Conservation (phyloP, 257 asterid species). For the Solanum ossicruentum region DNA sequence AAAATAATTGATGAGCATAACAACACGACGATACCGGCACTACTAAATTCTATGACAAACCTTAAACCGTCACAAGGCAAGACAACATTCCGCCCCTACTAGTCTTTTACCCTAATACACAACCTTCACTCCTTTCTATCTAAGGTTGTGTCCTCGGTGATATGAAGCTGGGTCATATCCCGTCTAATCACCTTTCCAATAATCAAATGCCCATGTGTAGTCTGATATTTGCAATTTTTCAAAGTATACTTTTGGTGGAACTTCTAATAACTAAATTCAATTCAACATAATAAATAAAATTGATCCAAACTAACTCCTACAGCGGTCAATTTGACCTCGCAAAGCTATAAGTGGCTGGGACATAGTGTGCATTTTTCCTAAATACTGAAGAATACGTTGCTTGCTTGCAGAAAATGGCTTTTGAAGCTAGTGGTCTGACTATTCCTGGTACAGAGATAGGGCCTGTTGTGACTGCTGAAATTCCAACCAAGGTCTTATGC, state of each 20-base stretch:
- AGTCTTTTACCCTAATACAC: too few species aligned
- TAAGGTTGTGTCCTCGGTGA: too few species aligned
- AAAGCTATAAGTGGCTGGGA: not conserved
- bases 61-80: too few species aligned
- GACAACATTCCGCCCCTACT: too few species aligned
- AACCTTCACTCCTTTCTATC: too few species aligned
- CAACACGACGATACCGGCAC: too few species aligned
- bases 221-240: not conserved
- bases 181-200: too few species aligned
- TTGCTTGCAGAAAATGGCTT: constrained; percentile 38
- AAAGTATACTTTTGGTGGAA: not conserved
- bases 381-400: not conserved
- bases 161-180: too few species aligned
- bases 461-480: constrained; percentile 12
- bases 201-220: not conserved
- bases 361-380: not conserved
- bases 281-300: not conserved
- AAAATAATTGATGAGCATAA: too few species aligned
- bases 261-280: not conserved
- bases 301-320: not conserved
- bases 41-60: too few species aligned
- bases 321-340: not conserved
- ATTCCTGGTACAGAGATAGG: constrained; percentile 13
- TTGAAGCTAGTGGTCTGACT: constrained; percentile 31
- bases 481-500: constrained; percentile 57